Base-by-base conservation (phyloP, 1,139 yeast genomes). In the Pichia sp. region DNA sequence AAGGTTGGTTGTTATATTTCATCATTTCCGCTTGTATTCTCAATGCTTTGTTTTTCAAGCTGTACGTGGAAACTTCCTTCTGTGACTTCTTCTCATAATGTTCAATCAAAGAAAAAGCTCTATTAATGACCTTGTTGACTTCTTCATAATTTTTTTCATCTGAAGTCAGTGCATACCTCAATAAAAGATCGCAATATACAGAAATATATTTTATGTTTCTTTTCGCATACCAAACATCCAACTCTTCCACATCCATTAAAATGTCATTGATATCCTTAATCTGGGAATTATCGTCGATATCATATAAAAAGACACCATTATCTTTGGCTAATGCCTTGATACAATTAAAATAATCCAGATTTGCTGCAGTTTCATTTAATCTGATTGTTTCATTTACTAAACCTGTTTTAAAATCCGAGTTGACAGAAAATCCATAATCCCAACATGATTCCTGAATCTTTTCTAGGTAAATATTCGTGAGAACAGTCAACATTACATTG, bases 141-240 rank as follows among this genome's bases (percentile, higher is more conserved):
- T 48, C 44, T 4, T 41, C 4, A 41, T 45, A 33, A 42, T 52
- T 39, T 37, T 43, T 8, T 29, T 51, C 52, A 3, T 50, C 48
- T n/a, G 55, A 38, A 2, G 65, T 59, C 39, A 62, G 41, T 1
- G 64, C 64, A 46, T 53, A 61, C 41, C 66, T 50, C 9, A 62
- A 38, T 7, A 61, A 40, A 23, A 62, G 50, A 46, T 62, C 66
- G 43, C 58, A 52, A 39, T 62, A 62, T 29, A 56, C 54, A 2
- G 60, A 50, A 26, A 62, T 45, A 41, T 56, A 61, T 3, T 49
- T 43, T n/a, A 49, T 10, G 40, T 58, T 56, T 5, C 49, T 51
- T 38, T 54, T 51, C n/a, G 52, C 54, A 32, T 47, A 49, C 55
- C 56, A 52, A 37, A 46, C 41, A 36, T 55, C 54, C 33, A 59